Evolutionary conservation across 2,329 filamentous ascomycete species (phyloP).

Genomic region (Aspergillus phoenicis): DNA sequence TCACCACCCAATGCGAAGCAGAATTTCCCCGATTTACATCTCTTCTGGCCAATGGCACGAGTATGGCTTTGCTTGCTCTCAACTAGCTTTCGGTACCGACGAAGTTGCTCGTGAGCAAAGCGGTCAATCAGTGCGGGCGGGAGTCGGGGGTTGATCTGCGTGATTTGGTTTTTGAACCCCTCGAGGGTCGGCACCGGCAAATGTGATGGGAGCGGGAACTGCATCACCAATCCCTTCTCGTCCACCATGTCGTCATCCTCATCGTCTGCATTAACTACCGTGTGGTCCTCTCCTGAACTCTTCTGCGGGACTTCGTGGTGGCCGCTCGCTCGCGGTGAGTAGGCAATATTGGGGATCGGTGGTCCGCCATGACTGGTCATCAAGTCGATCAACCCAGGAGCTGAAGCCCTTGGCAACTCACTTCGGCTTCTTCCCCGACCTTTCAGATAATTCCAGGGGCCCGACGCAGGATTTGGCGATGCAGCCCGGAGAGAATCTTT

Average conservation of each 20-base stretch:
- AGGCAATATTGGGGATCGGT: slow-evolving; percentile 58
- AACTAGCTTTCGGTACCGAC: slow-evolving; percentile 76
- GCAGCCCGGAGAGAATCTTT: slow-evolving; percentile 62
- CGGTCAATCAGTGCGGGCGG: slow-evolving; percentile 72
- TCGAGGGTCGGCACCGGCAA: slow-evolving; percentile 70
- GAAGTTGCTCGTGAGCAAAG: slow-evolving; percentile 77
- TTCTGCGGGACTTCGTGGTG: slow-evolving; percentile 19
- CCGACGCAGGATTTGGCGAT: slow-evolving; percentile 38
- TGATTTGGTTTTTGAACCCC: slow-evolving; percentile 76
- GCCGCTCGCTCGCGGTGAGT: slow-evolving; percentile 38
- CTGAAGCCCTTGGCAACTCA: slow-evolving; percentile 52
- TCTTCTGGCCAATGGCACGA: slow-evolving; percentile 56
- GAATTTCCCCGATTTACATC: slow-evolving; percentile 63
- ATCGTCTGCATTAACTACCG: slow-evolving; percentile 48
- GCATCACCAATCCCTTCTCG: slow-evolving; percentile 63
- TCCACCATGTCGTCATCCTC: slow-evolving; percentile 60
- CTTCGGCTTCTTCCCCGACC: slow-evolving; percentile 58
- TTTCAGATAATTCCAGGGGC: slow-evolving; percentile 52
- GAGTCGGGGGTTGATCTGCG: slow-evolving; percentile 73
- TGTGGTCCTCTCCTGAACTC: slow-evolving; percentile 14
- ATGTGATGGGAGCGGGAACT: slow-evolving; percentile 64
- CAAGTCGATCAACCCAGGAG: slow-evolving; percentile 54
- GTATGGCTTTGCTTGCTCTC: slow-evolving; percentile 71
- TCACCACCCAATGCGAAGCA: slow-evolving; percentile 71
- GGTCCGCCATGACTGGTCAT: slow-evolving; percentile 62